These are phyloP conservation scores for Stemphylium lycopersici DNA, from an alignment of 2,329 filamentous ascomycete genomes.

Conservation along the genomic window DNA sequence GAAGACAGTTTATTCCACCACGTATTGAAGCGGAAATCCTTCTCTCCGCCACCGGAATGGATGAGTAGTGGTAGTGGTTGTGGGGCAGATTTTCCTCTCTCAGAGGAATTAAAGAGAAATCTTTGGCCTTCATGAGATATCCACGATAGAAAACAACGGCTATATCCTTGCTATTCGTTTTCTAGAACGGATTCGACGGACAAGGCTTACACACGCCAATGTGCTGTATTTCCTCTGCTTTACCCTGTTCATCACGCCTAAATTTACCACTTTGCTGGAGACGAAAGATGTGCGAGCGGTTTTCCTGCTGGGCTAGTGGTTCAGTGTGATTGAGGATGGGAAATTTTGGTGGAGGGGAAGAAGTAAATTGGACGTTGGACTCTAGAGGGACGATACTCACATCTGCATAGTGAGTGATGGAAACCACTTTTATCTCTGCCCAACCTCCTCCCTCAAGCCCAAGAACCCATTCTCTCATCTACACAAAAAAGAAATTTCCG, in stretches of 20 bases:
- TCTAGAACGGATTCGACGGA: constrained; percentile 48
- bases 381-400: too few relatives aligned
- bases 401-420: too few relatives aligned
- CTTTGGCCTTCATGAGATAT: constrained; percentile 32
- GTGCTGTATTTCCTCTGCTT: constrained; percentile 57
- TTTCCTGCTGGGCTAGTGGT: constrained; percentile 64
- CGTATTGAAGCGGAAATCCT: constrained; percentile 32
- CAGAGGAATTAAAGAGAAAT: constrained; percentile 39
- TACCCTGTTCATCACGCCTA: constrained; percentile 52
- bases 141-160: constrained; percentile 24
- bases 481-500: too few relatives aligned
- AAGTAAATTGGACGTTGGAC: too few relatives aligned
- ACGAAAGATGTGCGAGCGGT: constrained; percentile 61
- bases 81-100: constrained; percentile 31
- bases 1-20: constrained; percentile 56
- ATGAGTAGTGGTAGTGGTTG: background rate
- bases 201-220: constrained; percentile 49
- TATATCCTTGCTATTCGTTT: constrained; percentile 44
- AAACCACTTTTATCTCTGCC: too few relatives aligned
- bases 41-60: constrained; percentile 18
- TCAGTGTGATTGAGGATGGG: constrained; percentile 48
- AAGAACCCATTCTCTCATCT: too few relatives aligned
- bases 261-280: constrained; percentile 55
- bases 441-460: too few relatives aligned
- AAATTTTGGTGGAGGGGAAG: constrained; percentile 33